Evolutionary conservation across 1,139 yeast species (phyloP), one percentile per base, ranked within the genome.

Genomic region (Pichia sp.): DNA sequence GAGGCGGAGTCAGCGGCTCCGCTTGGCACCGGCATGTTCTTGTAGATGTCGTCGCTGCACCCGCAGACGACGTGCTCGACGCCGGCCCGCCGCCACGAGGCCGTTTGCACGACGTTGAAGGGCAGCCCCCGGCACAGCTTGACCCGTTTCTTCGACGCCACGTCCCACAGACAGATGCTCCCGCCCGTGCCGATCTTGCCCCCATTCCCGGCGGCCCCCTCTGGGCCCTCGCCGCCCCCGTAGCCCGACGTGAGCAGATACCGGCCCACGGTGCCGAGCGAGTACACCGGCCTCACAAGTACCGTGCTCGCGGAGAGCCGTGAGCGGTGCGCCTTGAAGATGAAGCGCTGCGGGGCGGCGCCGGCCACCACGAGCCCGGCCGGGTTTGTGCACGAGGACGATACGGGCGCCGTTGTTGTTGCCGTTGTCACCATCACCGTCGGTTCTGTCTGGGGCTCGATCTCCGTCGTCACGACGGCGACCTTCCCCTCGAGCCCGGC

Each of bases 401-500:
- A 52, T 4, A 55, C 46, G n/a, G 58, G 58, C 33, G 58, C 58
- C 42, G 38, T 36, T 17, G 38, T 50, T 3, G 58, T 55, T 17
- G 58, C 58, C 4, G 58, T 55, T 27, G 53, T 55, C 6, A 55
- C 38, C 2, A 55, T 55, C 6, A 55, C 58, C 8, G 56, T 55
- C 30, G 58, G 58, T 6, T 55, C 56, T 27, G 54, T 52, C 16
- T 54, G 55, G 10, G 53, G 36, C 38, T 52, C 54, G 2, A 52
- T 43, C 29, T 29, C 24, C 2, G 49, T 48, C 5, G 79, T 85
- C 61, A 90, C 96, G 43, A 92, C 80, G 0, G 95, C 86, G 0
- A 89, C 93, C 48, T 96, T 74, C 0, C 97, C 97, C 63, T 91
- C 97, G 14, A 90, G 78, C 2, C 96, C 85, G n/a, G 92, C 77